phyloP scores from a whole-genome alignment of 805 yeast species.

The Scheffersomyces stipitis region DNA sequence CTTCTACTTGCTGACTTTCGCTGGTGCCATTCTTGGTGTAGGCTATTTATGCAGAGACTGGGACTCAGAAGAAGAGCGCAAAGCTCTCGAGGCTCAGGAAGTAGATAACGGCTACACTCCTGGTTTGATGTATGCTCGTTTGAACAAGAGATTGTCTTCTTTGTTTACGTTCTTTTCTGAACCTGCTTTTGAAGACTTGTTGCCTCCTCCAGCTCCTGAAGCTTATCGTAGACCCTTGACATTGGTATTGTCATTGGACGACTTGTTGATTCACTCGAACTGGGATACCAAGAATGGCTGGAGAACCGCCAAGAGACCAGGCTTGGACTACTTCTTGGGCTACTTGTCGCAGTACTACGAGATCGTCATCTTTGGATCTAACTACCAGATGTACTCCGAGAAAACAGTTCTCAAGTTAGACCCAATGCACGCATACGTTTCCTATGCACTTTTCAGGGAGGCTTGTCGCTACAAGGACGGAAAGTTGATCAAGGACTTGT shows the following conservation, averaged over 20 bases:
- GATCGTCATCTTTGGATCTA: slow-evolving; percentile 85
- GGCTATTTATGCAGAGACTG: slow-evolving; percentile 80
- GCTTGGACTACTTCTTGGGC: slow-evolving; percentile 93
- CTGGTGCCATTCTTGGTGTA: slow-evolving; percentile 51
- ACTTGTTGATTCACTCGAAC: slow-evolving; percentile 82
- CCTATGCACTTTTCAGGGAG: slow-evolving; percentile 86
- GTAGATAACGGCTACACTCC: slow-evolving; percentile 71
- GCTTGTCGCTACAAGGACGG: slow-evolving; percentile 90
- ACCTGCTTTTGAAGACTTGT: slow-evolving; percentile 88
- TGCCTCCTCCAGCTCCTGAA: slow-evolving; percentile 91
- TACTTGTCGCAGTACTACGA: slow-evolving; percentile 95
- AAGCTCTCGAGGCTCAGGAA: slow-evolving; percentile 48
- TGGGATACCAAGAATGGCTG: slow-evolving; percentile 94
- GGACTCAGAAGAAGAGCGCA: slow-evolving; percentile 72
- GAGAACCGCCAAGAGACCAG: slow-evolving; percentile 99
- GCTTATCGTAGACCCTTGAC: slow-evolving; percentile 93
- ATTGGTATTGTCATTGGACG: slow-evolving; percentile 85
- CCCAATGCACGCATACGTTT: slow-evolving; percentile 86
- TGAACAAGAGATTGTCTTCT: slow-evolving; percentile 68
- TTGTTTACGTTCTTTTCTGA: slow-evolving; percentile 84
- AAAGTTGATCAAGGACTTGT: slow-evolving; percentile 82
- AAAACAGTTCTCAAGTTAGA: slow-evolving; percentile 84
- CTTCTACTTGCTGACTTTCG: slow-evolving; percentile 62
- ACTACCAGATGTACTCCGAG: slow-evolving; percentile 83
- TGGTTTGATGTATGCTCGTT: slow-evolving; percentile 62